phyloP scores from a whole-genome alignment of 2,329 filamentous ascomycete species.

The Ceratocystis colombiana region DNA sequence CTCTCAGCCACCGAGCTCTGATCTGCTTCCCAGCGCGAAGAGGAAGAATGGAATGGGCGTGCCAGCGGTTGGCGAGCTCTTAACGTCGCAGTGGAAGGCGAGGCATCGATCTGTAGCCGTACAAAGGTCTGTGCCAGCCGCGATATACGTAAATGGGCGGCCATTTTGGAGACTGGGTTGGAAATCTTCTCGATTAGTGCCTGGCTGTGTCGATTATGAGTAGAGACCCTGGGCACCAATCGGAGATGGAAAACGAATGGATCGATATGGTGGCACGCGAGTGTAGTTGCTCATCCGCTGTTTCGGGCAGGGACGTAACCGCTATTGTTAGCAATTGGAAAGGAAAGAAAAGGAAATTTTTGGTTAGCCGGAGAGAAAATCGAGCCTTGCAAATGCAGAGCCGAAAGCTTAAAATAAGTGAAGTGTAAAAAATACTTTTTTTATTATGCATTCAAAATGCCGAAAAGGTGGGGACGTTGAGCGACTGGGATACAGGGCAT shows the following conservation, averaged over 20 bases:
- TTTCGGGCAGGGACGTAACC: too few relatives aligned
- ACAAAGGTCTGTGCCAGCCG: constrained; percentile 19
- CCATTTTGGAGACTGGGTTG: not conserved
- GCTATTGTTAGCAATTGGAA: too few relatives aligned
- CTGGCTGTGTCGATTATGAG: too few relatives aligned
- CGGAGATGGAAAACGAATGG: too few relatives aligned
- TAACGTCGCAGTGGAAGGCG: not conserved
- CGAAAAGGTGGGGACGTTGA: not conserved
- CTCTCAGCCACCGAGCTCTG: not conserved
- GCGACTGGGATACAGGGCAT: not conserved
- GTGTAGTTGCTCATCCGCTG: too few relatives aligned
- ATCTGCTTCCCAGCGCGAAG: not conserved
- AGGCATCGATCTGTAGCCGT: constrained; percentile 6
- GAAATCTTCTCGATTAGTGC: too few relatives aligned
- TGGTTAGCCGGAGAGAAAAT: not conserved
- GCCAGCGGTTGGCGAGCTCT: constrained; percentile 6
- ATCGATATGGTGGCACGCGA: too few relatives aligned
- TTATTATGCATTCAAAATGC: not conserved
- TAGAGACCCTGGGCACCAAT: too few relatives aligned
- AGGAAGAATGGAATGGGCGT: constrained; percentile 15
- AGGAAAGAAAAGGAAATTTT: too few relatives aligned
- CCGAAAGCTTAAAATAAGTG: not conserved
- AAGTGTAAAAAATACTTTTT: not conserved
- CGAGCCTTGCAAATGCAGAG: not conserved
- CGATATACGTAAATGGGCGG: constrained; percentile 10